Evolutionary conservation across 257 asterid genomes (phyloP).

Genomic region (Scutellaria galericulata): DNA sequence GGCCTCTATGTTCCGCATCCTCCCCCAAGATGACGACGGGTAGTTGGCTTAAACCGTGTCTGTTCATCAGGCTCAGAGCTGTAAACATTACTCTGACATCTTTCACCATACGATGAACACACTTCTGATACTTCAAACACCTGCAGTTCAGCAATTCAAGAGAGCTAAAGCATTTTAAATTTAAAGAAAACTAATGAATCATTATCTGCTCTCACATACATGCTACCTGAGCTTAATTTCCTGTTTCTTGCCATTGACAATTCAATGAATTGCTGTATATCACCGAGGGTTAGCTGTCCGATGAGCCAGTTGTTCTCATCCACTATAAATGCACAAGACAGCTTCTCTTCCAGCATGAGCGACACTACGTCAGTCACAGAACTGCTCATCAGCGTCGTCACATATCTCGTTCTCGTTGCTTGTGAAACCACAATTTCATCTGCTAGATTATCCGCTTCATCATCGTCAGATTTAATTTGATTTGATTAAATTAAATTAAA

Average conservation of each 20-base stretch:
- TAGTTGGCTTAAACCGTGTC: constrained; percentile 56
- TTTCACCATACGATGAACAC: constrained; percentile 53
- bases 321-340: constrained; percentile 39
- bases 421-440: too few species aligned
- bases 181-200: background rate
- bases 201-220: constrained; percentile 1
- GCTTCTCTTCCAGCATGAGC: too few species aligned
- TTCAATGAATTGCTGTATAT: constrained; percentile 68
- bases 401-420: too few species aligned
- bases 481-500: too few species aligned
- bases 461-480: too few species aligned
- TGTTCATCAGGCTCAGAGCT: constrained; percentile 69
- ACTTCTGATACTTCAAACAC: constrained; percentile 68
- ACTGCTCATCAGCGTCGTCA: too few species aligned
- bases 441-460: too few species aligned
- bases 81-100: constrained; percentile 50
- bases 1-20: constrained; percentile 46
- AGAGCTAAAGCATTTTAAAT: too few species aligned
- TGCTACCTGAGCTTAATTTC: constrained; percentile 66
- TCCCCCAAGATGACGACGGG: constrained; percentile 67
- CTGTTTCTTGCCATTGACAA: constrained; percentile 40
- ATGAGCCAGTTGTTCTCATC: constrained; percentile 56
- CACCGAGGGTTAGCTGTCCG: constrained; percentile 70
- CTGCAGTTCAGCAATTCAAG: constrained; percentile 40
- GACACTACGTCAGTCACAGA: too few species aligned